Evolutionary conservation across 2,329 filamentous ascomycete genomes (phyloP), one percentile per base, ranked within the genome.

Genomic region (Proliferodiscus dingleyae): DNA sequence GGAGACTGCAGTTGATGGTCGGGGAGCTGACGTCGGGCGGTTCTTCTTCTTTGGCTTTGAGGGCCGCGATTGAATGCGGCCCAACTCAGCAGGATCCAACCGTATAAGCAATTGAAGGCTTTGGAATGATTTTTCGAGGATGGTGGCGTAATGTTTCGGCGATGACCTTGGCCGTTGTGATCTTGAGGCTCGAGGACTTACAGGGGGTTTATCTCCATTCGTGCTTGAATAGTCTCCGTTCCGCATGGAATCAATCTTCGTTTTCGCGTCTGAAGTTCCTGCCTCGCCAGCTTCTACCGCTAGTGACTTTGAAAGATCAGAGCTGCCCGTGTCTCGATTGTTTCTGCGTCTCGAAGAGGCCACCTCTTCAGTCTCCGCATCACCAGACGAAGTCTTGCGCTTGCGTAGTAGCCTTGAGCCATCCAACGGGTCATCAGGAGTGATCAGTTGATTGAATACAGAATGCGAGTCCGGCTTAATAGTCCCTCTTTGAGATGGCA

Each of bases 381-480:
- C 77, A 10, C 77, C 72, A 3, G 86, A 85, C 1, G 87, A 89
- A 15, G 87, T 83, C 65, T 91, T 95, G 43, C 90, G 81, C 68
- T 95, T 95, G 49, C 90, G 78, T 49, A 95, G 70, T 24, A 86
- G 78, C 43, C 89, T 83, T 7, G 87, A 83, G 37, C 84, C 86
- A 64, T 91, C 85, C 69, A 85, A 73, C 6, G 83, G 75, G 58
- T 89, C 85, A 51, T 85, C 84, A 43, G 85, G 79, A 43, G 86
- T 72, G 29, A 86, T 81, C 9, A 86, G 69, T 45, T 82, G 81
- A 54, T 85, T 85, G 65, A 89, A 89, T 22, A 89, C 80, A 0
- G 87, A 89, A 64, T 88, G 85, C 13, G 86, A 87, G 50, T 82
- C 81, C 13, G 82, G 77, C 50, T 80, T 82, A 50, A 78, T 72